These are phyloP conservation scores for Linnemannia schmuckeri DNA, from an alignment of 192 early-diverging fungal genomes.

Conservation along the genomic window DNA sequence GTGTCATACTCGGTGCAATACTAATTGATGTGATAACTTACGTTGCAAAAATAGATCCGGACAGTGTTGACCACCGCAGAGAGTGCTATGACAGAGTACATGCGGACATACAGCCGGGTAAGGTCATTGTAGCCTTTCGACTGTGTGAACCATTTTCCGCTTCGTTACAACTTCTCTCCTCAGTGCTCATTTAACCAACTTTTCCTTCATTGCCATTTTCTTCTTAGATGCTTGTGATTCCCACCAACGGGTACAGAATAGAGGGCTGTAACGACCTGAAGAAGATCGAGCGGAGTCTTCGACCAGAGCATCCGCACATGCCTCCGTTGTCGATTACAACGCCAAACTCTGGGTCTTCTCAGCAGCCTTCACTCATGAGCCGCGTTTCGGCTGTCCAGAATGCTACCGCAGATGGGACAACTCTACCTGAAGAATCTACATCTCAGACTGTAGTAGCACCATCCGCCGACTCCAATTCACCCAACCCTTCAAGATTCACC, in stretches of 20 bases:
- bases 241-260: slow-evolving; percentile 34
- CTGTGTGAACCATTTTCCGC: neutral
- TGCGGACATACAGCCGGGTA: slow-evolving; percentile 34
- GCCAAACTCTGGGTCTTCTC: neutral
- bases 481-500: neutral
- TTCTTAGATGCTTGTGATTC: slow-evolving; percentile 33
- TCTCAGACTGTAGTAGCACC: neutral
- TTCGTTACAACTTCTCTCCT: neutral
- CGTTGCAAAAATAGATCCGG: slow-evolving; percentile 6
- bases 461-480: neutral
- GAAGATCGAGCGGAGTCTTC: slow-evolving; percentile 27
- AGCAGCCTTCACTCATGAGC: slow-evolving; percentile 24
- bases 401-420: neutral
- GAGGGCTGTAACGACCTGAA: slow-evolving; percentile 44
- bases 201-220: neutral
- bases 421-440: neutral
- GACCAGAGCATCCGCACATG: neutral
- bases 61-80: slow-evolving; percentile 16
- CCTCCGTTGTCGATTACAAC: neutral
- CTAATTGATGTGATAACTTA: neutral
- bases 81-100: slow-evolving; percentile 24
- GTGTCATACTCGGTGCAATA: neutral
- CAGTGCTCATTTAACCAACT: neutral
- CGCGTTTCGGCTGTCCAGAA: slow-evolving; percentile 5
- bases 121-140: neutral